These are phyloP conservation scores for Tetrastigma voinierianum DNA, from an alignment of 164 flowering plant genomes.

Conservation along the genomic window DNA sequence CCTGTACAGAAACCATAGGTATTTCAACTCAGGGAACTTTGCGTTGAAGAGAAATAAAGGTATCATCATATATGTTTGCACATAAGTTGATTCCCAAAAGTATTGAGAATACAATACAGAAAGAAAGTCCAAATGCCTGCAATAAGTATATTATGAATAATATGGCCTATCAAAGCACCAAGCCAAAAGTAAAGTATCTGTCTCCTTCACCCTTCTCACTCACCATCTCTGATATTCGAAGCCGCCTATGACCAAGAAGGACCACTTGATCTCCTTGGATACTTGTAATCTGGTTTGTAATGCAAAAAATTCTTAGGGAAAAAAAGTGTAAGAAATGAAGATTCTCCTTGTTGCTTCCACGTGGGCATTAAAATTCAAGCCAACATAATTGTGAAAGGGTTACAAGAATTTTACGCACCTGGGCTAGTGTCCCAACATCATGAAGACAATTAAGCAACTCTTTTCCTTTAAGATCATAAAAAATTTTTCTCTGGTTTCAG, in stretches of 20 bases:
- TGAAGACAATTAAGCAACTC: slow-evolving; percentile 85
- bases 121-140: neutral
- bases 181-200: neutral
- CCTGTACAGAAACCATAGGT: slow-evolving; percentile 45
- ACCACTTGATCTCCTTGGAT: slow-evolving; percentile 92
- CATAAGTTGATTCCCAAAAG: neutral
- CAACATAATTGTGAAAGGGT: neutral
- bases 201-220: slow-evolving; percentile 22
- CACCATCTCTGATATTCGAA: slow-evolving; percentile 95
- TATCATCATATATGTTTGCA: neutral
- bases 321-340: neutral
- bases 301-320: slow-evolving; percentile 1
- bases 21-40: neutral
- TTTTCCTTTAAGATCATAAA: slow-evolving; percentile 73
- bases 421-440: slow-evolving; percentile 97
- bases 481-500: slow-evolving; percentile 70
- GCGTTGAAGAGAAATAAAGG: neutral
- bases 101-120: neutral
- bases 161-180: neutral
- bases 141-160: neutral
- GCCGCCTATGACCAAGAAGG: slow-evolving; percentile 88
- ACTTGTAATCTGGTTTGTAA: slow-evolving; percentile 64
- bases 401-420: slow-evolving; percentile 41
- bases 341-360: neutral
- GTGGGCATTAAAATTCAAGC: neutral